Evolutionary conservation across 345 rosid species (phyloP).

Genomic region (thale cress (Arabidopsis thaliana)): TAIR10.1 NC_003070.9:19472001-19472500

Average conservation of each 20-base stretch:
- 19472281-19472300: slow-evolving; percentile 1
- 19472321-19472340: slow-evolving; percentile 15
- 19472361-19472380: slow-evolving; percentile 24
- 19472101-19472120: slow-evolving; percentile 31
- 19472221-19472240: not conserved
- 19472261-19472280: slow-evolving; percentile 24
- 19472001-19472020: slow-evolving; percentile 31
- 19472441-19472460: slow-evolving; percentile 3
- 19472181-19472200: not conserved
- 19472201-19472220: not conserved
- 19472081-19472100: slow-evolving; percentile 14
- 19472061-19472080: slow-evolving; percentile 31
- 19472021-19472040: slow-evolving; percentile 21
- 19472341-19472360: slow-evolving; percentile 35
- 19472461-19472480: not conserved
- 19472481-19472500: slow-evolving; percentile 18
- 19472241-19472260: not conserved
- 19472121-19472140: slow-evolving; percentile 39
- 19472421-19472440: slow-evolving; percentile 14
- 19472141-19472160: slow-evolving; percentile 37
- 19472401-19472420: slow-evolving; percentile 12
- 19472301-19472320: slow-evolving; percentile 24
- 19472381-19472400: slow-evolving; percentile 1
- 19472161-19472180: slow-evolving; percentile 16
- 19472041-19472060: slow-evolving; percentile 17